Conservation (phyloP, 164 flowering plant species). For the Tetrastigma voinierianum region DNA sequence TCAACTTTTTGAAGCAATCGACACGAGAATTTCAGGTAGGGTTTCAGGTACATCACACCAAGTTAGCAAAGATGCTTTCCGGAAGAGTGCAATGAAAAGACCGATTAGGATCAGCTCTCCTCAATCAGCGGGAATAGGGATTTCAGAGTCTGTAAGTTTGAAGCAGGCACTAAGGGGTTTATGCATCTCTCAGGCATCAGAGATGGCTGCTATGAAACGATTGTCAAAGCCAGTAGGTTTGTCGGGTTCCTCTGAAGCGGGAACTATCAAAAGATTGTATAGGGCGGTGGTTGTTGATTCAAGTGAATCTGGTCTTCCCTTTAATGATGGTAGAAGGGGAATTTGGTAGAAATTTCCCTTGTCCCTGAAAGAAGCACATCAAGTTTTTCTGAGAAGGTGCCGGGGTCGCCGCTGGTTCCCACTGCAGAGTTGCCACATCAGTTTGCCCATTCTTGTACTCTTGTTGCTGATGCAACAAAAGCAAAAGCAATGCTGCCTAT, state of each 20-base stretch:
- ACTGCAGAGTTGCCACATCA: constrained; percentile 17
- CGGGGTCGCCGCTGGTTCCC: constrained; percentile 19
- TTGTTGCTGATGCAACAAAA: constrained; percentile 7
- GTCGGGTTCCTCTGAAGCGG: constrained; percentile 53
- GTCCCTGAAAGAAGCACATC: constrained; percentile 45
- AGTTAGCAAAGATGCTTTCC: constrained; percentile 23
- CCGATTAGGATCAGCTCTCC: constrained; percentile 59
- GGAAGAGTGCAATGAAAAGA: constrained; percentile 59
- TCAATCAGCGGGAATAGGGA: constrained; percentile 61
- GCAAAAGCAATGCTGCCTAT: constrained; percentile 17
- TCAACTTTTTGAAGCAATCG: constrained; percentile 59
- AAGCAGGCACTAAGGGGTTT: constrained; percentile 91
- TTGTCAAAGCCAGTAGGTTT: constrained; percentile 47
- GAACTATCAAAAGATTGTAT: constrained; percentile 53
- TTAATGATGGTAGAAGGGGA: constrained; percentile 43
- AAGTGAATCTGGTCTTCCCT: constrained; percentile 36
- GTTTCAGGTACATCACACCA: constrained; percentile 23
- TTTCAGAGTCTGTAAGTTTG: constrained; percentile 66
- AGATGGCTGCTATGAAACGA: constrained; percentile 86
- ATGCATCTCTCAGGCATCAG: constrained; percentile 91
- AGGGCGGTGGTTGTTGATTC: constrained; percentile 58
- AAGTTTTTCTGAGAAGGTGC: constrained; percentile 22
- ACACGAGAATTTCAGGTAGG: constrained; percentile 33
- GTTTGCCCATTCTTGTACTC: constrained; percentile 20
- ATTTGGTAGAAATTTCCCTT: constrained; percentile 56